Percentiles rank a stretch among this genome's conserved stretches.
These are phyloP conservation scores for Dorcoceras hygrometricum DNA, from an alignment of 257 asterid species.

Conservation along the genomic window DNA sequence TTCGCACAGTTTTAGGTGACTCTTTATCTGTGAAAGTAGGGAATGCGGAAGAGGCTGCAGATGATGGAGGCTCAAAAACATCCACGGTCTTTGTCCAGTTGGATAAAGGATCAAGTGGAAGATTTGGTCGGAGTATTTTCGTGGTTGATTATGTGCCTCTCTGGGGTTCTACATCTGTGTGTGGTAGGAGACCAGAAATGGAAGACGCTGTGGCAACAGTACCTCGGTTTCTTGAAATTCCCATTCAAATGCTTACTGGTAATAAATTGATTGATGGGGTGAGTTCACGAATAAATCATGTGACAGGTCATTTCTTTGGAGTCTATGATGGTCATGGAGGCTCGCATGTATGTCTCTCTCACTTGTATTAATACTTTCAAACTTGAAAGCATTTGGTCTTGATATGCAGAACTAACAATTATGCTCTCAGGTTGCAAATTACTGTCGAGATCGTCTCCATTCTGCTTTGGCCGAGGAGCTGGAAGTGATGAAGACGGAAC, in stretches of 20 bases:
- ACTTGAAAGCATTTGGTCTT: no score
- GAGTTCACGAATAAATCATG: conserved; percentile 51
- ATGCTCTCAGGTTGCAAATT: conserved; percentile 58
- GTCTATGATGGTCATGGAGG: conserved; percentile 97
- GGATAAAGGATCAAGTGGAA: conserved; percentile 35
- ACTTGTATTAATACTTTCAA: no score
- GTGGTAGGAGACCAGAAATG: conserved; percentile 84
- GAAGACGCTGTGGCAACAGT: conserved; percentile 62
- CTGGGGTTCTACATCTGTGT: conserved; percentile 71
- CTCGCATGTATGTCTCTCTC: conserved; percentile 53
- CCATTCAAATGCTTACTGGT: conserved; percentile 70
- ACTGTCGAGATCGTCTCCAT: conserved; percentile 71
- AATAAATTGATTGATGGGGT: conserved; percentile 48
- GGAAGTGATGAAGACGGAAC: conserved; percentile 33
- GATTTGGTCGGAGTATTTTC: conserved; percentile 60
- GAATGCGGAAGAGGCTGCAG: conserved; percentile 35
- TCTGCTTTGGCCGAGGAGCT: conserved; percentile 63
- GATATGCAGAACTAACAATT: no score
- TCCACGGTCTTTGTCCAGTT: conserved; percentile 29
- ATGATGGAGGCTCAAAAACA: conserved; percentile 39
- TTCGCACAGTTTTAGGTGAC: conserved; percentile 28
- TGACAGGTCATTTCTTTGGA: conserved; percentile 83
- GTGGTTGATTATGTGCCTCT: conserved; percentile 83
- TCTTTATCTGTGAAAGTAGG: conserved; percentile 30
- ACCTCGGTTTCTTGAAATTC: conserved; percentile 71